Evolutionary conservation across 805 yeast genomes (phyloP).

Genomic region (Candida insectorum): DNA sequence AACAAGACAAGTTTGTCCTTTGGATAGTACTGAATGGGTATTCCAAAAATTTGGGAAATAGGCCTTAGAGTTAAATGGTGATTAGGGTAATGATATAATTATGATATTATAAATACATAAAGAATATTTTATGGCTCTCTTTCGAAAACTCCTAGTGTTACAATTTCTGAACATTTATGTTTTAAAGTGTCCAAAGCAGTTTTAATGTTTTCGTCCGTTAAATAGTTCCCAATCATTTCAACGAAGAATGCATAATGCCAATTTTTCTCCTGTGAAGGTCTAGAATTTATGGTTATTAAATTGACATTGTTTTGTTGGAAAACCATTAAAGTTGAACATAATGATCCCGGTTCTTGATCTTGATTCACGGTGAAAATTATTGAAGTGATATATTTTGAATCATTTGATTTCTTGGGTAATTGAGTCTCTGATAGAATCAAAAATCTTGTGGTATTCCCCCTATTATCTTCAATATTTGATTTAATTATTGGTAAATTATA

Average conservation of each 20-base stretch:
- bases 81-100: conserved; percentile 13
- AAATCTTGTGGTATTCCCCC: conserved; percentile 83
- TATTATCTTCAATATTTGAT: conserved; percentile 64
- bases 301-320: conserved; percentile 58
- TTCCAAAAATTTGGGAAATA: conserved; percentile 66
- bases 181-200: conserved; percentile 42
- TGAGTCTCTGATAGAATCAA: conserved; percentile 50
- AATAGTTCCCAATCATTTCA: conserved; percentile 53
- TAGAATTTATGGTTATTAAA: conserved; percentile 67
- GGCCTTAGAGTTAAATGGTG: conserved; percentile 1
- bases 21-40: conserved; percentile 90
- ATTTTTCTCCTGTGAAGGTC: conserved; percentile 63
- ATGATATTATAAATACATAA: conserved; percentile 12
- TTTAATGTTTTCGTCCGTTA: conserved; percentile 21
- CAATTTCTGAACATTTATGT: conserved; percentile 45
- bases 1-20: conserved; percentile 93
- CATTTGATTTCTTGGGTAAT: conserved; percentile 1
- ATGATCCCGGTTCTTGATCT: conserved; percentile 69
- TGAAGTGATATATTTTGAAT: conserved; percentile 40
- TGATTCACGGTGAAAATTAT: conserved; percentile 61
- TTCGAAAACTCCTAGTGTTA: conserved; percentile 57
- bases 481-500: conserved; percentile 54
- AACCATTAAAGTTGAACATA: conserved; percentile 59
- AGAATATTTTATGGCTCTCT: conserved; percentile 21
- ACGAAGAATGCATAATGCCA: conserved; percentile 86